Evolutionary conservation across 163 green algal species (phyloP).

Genomic region (Scenedesmus sp.): DNA sequence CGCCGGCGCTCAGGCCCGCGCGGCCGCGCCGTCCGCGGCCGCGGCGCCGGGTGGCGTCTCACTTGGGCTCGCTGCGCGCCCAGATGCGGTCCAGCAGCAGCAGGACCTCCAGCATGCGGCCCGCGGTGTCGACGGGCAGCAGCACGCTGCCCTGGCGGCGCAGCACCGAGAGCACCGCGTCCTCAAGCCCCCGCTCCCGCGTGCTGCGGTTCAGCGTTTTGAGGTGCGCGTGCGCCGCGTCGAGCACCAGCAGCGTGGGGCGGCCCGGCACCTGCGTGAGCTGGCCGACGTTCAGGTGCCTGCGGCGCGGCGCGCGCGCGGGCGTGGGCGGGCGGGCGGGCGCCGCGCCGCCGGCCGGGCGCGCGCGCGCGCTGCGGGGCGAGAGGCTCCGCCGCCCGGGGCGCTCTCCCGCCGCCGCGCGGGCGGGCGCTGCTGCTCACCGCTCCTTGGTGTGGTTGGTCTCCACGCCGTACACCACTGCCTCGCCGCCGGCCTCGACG

Average conservation of each 20-base stretch:
- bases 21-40: too few relatives aligned
- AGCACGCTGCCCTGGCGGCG: constrained; percentile 84
- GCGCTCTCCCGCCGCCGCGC: too few relatives aligned
- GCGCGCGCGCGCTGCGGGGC: too few relatives aligned
- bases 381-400: too few relatives aligned
- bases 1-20: too few relatives aligned
- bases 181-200: constrained; percentile 63
- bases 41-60: background rate
- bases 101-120: constrained; percentile 90
- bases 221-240: constrained; percentile 48
- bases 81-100: constrained; percentile 88
- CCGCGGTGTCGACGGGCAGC: constrained; percentile 87
- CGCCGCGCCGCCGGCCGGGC: too few relatives aligned
- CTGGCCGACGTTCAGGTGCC: constrained; percentile 75
- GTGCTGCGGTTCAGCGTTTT: constrained; percentile 11
- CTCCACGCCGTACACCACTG: constrained; percentile 92
- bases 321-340: too few relatives aligned
- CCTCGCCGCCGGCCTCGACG: constrained; percentile 68
- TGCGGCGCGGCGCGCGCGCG: too few relatives aligned
- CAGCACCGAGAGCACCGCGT: constrained; percentile 75
- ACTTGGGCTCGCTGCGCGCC: constrained; percentile 52
- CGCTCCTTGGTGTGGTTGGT: constrained; percentile 78
- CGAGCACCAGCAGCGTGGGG: constrained; percentile 84
- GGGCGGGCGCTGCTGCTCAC: too few relatives aligned
- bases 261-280: constrained; percentile 71